Evolutionary conservation across 179 eudicot genomes (phyloP), one percentile per base, ranked within the genome.

Genomic region (Corrigiola litoralis): DNA sequence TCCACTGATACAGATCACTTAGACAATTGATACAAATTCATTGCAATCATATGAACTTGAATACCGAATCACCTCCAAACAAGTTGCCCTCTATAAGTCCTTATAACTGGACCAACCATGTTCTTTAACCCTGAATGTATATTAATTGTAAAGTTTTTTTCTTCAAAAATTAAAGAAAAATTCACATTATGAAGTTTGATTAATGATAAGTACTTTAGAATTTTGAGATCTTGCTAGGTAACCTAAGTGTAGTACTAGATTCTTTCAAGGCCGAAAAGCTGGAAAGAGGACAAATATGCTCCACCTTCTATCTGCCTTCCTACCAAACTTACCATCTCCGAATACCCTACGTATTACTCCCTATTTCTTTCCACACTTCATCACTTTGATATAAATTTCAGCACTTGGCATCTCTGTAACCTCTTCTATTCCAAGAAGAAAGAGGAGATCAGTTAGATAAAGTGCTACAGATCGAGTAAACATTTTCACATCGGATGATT

Each of bases 301-400:
- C 74, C 69, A 67, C 68, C 34, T 72, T 52, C 58, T 70, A 73
- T 56, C 72, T 73, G 46, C 69, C 53, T 49, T 56, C 60, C 52
- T 46, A 74, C 78, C 70, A 68, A 74, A 57, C 62, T 49, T 34
- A 36, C 18, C 52, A 25, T 33, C 27, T 56, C 53, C 17, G 28
- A 52, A 47, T 51, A 60, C 41, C 25, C 23, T 23, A 10, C 60
- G 6, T 14, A 18, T 32, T 34, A 17, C 23, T 61, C 48, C n/a
- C n/a, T n/a, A n/a, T n/a, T n/a, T n/a, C n/a, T n/a, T 23, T 41
- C 28, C 23, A 24, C 44, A n/a, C 31, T 38, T 33, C 63, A 58
- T 44, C 42, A 62, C 40, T 2, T 47, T 28, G 3, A 32, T 18
- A 56, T 32, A 41, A 59, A 24, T 38, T 58, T 23, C 48, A 40